phyloP scores from a whole-genome alignment of 1,284 basidiomycete genomes.

The Boletus mariae region DNA sequence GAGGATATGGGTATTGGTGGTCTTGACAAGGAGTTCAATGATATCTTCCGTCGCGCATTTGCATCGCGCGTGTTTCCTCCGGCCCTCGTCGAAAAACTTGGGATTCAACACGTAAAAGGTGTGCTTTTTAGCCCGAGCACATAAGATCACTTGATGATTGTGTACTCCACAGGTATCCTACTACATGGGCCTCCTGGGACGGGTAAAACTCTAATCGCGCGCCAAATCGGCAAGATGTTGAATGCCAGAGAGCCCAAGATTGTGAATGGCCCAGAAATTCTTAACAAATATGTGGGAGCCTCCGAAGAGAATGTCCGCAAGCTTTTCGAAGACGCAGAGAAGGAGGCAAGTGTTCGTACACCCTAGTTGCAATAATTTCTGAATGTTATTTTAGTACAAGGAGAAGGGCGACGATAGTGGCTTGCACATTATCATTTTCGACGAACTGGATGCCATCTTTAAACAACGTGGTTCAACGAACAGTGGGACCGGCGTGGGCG shows the following conservation, averaged over 20 bases:
- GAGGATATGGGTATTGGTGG: slow-evolving; percentile 99
- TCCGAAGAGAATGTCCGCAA: slow-evolving; percentile 99
- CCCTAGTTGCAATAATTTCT: not conserved
- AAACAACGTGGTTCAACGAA: slow-evolving; percentile 93
- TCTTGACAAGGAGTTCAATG: slow-evolving; percentile 90
- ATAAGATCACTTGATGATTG: not conserved
- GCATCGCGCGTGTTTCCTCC: slow-evolving; percentile 98
- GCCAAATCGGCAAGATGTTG: slow-evolving; percentile 99
- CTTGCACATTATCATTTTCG: slow-evolving; percentile 99
- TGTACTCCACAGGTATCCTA: slow-evolving; percentile 67
- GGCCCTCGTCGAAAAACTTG: slow-evolving; percentile 94
- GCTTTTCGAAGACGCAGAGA: slow-evolving; percentile 96
- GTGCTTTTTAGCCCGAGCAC: slow-evolving; percentile 8
- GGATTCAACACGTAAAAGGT: slow-evolving; percentile 99
- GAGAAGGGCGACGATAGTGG: slow-evolving; percentile 98
- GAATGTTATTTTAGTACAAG: slow-evolving; percentile 66
- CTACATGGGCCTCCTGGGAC: slow-evolving; percentile 97
- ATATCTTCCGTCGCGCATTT: slow-evolving; percentile 98
- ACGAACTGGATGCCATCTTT: slow-evolving; percentile 98
- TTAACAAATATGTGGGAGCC: slow-evolving; percentile 97
- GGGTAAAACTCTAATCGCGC: slow-evolving; percentile 96
- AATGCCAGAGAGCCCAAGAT: slow-evolving; percentile 98
- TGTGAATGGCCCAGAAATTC: slow-evolving; percentile 96
- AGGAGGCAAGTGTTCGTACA: slow-evolving; percentile 60
- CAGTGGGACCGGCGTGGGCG: slow-evolving; percentile 94